Base-by-base conservation (phyloP, 1,284 basidiomycete genomes). In the Rhodofomes roseus region DNA sequence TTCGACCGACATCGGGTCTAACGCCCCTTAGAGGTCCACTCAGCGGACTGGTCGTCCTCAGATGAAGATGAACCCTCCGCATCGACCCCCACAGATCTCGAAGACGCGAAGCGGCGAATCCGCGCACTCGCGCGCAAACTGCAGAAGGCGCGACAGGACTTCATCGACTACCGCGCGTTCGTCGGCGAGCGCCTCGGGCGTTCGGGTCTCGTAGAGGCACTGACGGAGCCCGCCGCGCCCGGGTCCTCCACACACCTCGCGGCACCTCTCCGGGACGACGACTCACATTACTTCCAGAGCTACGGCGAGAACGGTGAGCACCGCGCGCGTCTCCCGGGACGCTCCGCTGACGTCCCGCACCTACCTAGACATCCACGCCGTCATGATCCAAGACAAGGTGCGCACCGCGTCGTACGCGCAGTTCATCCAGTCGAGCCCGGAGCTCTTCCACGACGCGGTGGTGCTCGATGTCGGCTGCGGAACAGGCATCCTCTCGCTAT, bases 381-480 rank as follows among this genome's bases (percentile, higher is more conserved):
- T 89, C 40, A 92, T 92, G 89, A 88, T 89, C 63, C 84, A 87
- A 70, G 96, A 99, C 73, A 89, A 90, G 74, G 93, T 96, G 53
- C 85, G 96, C 48, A 99, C 96, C 0, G 89, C 96, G 20, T 90
- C 93, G 2, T 99, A 98, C 72, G 95, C 93, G 1, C 83, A 89
- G 20, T 98, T 95, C 75, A 94, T 98, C 69, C 79, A 96, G 34
- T 86, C 82, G n/a, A 96, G 93, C 71, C 88, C 93, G 1, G 74
- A 81, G 16, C 77, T 96, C 16, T 96, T 98, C 79, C 84, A 85
- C 58, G 92, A 89, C 66, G 93, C 93, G 29, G 77, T 90, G 50
- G 95, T 99, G 6, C 86, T 98, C 68, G 96, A 98, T 67, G 95
- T 98, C 23, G 96, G 96, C 2, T 97, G 95, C 68, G 95, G 95